Conservation (phyloP, 139 green algal species). For the Chlorella sorokiniana region DNA sequence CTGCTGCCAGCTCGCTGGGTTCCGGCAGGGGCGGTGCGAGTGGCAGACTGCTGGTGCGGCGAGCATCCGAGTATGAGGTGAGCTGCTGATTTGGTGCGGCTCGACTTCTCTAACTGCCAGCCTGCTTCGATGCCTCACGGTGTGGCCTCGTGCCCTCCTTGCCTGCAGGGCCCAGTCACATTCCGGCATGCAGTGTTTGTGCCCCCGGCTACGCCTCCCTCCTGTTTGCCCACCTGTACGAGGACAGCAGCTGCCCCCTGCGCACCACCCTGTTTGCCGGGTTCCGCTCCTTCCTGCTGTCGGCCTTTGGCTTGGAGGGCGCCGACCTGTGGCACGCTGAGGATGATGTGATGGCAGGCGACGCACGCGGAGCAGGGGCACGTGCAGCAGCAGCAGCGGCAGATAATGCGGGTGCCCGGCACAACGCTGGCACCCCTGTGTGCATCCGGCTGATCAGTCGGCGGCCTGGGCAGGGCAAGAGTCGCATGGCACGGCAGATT, state of each 20-base stretch:
- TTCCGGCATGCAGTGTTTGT: slow-evolving; percentile 34
- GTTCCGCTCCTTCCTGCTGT: slow-evolving; percentile 43
- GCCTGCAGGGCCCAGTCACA: background rate
- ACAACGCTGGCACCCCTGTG: no score
- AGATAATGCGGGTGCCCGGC: no score
- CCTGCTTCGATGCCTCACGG: background rate
- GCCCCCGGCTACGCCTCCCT: slow-evolving; percentile 52
- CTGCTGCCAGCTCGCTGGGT: background rate
- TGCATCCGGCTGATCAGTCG: slow-evolving; percentile 22
- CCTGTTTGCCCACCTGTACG: slow-evolving; percentile 48
- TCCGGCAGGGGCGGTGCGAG: background rate
- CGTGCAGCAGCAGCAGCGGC: background rate
- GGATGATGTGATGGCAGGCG: background rate
- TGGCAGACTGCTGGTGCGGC: slow-evolving; percentile 22
- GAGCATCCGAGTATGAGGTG: slow-evolving; percentile 11
- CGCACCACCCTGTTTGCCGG: slow-evolving; percentile 41
- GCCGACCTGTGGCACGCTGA: background rate
- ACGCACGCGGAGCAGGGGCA: background rate
- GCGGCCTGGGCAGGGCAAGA: background rate
- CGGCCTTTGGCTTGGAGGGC: slow-evolving; percentile 3
- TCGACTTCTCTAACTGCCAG: background rate
- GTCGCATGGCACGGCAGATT: slow-evolving; percentile 18
- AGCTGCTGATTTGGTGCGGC: background rate
- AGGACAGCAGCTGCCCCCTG: slow-evolving; percentile 40
- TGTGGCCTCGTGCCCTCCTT: no score